Evolutionary conservation across 257 asterid species (phyloP).

Genomic region (Fraxinus pennsylvanica): DNA sequence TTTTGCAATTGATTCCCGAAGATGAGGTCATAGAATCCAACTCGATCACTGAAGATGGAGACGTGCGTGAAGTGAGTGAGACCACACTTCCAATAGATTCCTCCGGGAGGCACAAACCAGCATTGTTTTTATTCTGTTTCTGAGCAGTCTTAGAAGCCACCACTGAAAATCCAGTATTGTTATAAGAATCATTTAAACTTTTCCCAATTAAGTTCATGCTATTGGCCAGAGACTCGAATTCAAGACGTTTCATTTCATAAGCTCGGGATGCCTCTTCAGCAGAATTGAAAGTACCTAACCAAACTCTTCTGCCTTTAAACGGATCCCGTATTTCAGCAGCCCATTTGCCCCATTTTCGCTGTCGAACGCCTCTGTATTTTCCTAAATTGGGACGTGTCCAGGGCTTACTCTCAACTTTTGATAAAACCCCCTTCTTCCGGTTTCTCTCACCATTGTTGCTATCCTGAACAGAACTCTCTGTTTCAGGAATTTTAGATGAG

Average conservation of each 20-base stretch:
- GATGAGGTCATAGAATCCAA: conserved; percentile 35
- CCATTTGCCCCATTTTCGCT: conserved; percentile 63
- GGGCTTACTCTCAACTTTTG: conserved; percentile 18
- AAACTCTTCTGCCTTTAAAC: conserved; percentile 35
- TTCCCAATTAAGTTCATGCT: conserved; percentile 7
- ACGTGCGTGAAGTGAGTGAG: conserved; percentile 32
- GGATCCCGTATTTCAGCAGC: conserved; percentile 64
- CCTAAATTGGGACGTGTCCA: neutral
- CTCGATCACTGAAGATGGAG: conserved; percentile 43
- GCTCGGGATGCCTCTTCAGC: conserved; percentile 48
- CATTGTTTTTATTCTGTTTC: neutral
- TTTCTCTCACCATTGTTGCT: conserved; percentile 37
- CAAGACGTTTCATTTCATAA: conserved; percentile 41
- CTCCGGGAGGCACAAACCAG: conserved; percentile 20
- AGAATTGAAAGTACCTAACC: conserved; percentile 51
- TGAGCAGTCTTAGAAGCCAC: neutral
- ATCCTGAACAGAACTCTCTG: conserved; percentile 34
- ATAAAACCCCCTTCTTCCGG: conserved; percentile 21
- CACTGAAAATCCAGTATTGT: neutral
- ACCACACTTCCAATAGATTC: conserved; percentile 33
- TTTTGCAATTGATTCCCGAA: neutral
- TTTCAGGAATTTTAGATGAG: conserved; percentile 10
- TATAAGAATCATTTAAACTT: conserved; percentile 5
- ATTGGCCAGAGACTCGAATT: conserved; percentile 34
- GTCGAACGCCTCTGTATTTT: conserved; percentile 45